Evolutionary conservation across 176 grass and related monocot species (phyloP).

Genomic region (Ensete ventricosum): DNA sequence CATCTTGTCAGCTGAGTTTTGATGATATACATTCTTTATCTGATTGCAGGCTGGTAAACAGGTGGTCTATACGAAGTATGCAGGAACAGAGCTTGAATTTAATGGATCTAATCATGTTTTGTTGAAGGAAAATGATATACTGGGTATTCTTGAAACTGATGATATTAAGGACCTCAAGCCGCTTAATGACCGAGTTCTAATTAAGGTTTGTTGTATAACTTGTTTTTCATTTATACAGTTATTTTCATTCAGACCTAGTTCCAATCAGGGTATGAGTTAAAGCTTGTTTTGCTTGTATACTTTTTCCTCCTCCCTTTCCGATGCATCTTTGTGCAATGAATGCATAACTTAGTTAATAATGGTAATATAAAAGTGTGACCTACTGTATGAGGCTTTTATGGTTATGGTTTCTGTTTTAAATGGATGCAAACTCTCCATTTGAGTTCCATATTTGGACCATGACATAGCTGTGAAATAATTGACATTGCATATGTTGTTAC

Average conservation of each 20-base stretch:
- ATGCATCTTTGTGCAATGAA: not conserved
- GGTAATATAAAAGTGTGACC: no score
- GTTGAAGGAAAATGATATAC: slow-evolving; percentile 90
- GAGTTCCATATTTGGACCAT: no score
- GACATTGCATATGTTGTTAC: no score
- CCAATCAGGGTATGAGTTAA: not conserved
- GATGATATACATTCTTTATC: not conserved
- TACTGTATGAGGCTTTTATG: no score
- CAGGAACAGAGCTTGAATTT: slow-evolving; percentile 86
- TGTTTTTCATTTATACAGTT: not conserved
- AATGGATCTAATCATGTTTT: slow-evolving; percentile 57
- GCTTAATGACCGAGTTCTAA: slow-evolving; percentile 68
- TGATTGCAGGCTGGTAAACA: slow-evolving; percentile 47
- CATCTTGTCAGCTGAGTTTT: not conserved
- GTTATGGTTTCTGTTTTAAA: no score
- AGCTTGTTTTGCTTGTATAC: not conserved
- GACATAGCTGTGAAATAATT: no score
- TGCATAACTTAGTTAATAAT: not conserved
- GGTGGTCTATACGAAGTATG: slow-evolving; percentile 75
- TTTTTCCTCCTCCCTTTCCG: no score
- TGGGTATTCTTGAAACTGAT: slow-evolving; percentile 77
- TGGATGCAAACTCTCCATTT: no score
- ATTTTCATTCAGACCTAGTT: not conserved
- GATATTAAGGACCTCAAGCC: slow-evolving; percentile 87
- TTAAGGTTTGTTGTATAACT: slow-evolving; percentile 40